A percentile compares a stretch with the other conserved stretches of the same genome.
phyloP scores from a whole-genome alignment of 805 yeast genomes.

The Hemisphaericaspora nanyangensis region DNA sequence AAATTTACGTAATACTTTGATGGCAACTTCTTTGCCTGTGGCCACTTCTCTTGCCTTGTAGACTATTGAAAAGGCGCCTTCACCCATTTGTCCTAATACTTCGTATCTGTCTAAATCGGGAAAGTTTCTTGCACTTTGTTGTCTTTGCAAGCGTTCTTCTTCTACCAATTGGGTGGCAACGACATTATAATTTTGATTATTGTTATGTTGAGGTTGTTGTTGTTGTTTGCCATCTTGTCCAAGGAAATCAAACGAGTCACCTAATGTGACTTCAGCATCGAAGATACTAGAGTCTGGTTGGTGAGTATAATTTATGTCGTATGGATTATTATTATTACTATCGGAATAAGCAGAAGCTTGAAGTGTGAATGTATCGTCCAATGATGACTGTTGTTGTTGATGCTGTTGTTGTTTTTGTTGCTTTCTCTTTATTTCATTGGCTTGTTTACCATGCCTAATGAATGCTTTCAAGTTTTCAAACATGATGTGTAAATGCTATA shows the following conservation, averaged over 20 bases:
- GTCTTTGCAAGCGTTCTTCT: slow-evolving; percentile 24
- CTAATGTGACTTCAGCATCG: background rate
- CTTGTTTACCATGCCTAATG: slow-evolving; percentile 63
- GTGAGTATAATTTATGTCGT: background rate
- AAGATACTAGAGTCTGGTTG: too few species aligned
- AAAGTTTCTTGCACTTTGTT: slow-evolving; percentile 5
- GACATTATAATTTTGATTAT: slow-evolving; percentile 13
- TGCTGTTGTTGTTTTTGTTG: slow-evolving; percentile 2
- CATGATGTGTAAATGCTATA: slow-evolving; percentile 11
- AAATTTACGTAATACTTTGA: slow-evolving; percentile 63
- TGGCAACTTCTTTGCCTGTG: slow-evolving; percentile 44
- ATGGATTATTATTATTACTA: background rate
- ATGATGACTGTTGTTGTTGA: background rate
- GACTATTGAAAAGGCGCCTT: slow-evolving; percentile 79
- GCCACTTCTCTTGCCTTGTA: slow-evolving; percentile 50
- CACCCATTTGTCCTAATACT: slow-evolving; percentile 57
- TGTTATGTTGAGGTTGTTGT: background rate
- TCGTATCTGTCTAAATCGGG: slow-evolving; percentile 41
- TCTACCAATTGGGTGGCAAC: slow-evolving; percentile 34
- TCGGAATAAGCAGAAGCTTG: too few species aligned
- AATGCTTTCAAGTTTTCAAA: slow-evolving; percentile 54
- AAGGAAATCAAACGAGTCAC: background rate
- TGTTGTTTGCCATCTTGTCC: background rate
- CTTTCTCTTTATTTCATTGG: slow-evolving; percentile 30
- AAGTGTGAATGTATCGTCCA: background rate